These are phyloP conservation scores for Closterium sp. DNA, from an alignment of 139 green algal species.

Conservation along the genomic window DNA sequence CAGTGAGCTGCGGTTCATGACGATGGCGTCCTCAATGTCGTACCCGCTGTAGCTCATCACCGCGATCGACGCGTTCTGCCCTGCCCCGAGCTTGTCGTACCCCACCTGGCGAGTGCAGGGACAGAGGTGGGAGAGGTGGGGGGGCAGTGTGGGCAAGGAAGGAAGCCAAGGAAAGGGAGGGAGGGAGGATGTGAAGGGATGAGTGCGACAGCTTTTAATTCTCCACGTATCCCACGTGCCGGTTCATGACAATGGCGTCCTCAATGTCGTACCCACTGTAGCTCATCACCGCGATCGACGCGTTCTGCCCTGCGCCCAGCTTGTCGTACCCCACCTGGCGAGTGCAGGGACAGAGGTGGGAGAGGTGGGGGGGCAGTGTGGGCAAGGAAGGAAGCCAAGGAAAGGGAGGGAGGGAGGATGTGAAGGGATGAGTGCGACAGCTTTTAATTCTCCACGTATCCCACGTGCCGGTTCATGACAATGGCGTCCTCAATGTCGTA, in stretches of 20 bases:
- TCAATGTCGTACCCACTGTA: conserved; percentile 79
- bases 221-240: too few species aligned
- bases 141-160: too few species aligned
- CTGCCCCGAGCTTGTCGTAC: conserved; percentile 92
- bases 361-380: too few species aligned
- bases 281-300: conserved; percentile 93
- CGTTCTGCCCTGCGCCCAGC: conserved; percentile 97
- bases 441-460: not conserved
- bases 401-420: not conserved
- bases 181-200: too few species aligned
- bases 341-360: too few species aligned
- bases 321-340: conserved; percentile 76
- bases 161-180: too few species aligned
- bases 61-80: conserved; percentile 96
- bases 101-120: conserved; percentile 50
- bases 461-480: conserved; percentile 88
- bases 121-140: too few species aligned
- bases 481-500: conserved; percentile 87
- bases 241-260: conserved; percentile 99
- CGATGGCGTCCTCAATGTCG: conserved; percentile 88
- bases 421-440: too few species aligned
- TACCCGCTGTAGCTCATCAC: conserved; percentile 94
- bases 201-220: too few species aligned
- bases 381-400: too few species aligned
- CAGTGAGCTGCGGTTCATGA: conserved; percentile 95